phyloP scores from a whole-genome alignment of 352 stramenopile species.

The Phytophthora boehmeriae region DNA sequence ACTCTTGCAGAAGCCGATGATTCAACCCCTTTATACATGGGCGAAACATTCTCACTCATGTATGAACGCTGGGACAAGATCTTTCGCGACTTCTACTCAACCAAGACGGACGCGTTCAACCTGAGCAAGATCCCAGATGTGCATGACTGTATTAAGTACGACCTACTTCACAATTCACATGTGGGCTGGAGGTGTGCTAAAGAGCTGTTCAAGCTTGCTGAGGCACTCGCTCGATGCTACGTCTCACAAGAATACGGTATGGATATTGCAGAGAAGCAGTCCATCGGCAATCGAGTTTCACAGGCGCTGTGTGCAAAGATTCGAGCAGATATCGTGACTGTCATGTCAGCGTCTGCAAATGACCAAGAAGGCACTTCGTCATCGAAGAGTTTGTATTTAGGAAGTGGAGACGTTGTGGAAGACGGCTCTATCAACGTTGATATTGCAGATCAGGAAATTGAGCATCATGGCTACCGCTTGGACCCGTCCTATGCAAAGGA shows the following conservation, averaged over 20 bases:
- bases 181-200: constrained; percentile 87
- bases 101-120: constrained; percentile 91
- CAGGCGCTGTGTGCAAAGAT: constrained; percentile 98
- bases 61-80: constrained; percentile 95
- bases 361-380: constrained; percentile 32
- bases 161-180: constrained; percentile 97
- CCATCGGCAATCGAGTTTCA: constrained; percentile 96
- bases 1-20: constrained; percentile 71
- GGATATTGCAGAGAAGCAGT: constrained; percentile 92
- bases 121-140: constrained; percentile 97
- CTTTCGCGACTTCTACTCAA: constrained; percentile 94
- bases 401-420: constrained; percentile 29
- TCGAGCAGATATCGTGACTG: constrained; percentile 89
- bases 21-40: constrained; percentile 92
- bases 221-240: constrained; percentile 96
- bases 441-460: constrained; percentile 61
- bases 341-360: constrained; percentile 66
- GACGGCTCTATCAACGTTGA: constrained; percentile 22
- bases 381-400: constrained; percentile 26
- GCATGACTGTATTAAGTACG: constrained; percentile 98
- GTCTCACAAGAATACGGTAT: constrained; percentile 98
- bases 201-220: constrained; percentile 94
- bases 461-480: constrained; percentile 90
- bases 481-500: constrained; percentile 91
- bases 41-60: constrained; percentile 95